phyloP scores from a whole-genome alignment of 441 rosid species.

The Populus trichocarpa region DNA sequence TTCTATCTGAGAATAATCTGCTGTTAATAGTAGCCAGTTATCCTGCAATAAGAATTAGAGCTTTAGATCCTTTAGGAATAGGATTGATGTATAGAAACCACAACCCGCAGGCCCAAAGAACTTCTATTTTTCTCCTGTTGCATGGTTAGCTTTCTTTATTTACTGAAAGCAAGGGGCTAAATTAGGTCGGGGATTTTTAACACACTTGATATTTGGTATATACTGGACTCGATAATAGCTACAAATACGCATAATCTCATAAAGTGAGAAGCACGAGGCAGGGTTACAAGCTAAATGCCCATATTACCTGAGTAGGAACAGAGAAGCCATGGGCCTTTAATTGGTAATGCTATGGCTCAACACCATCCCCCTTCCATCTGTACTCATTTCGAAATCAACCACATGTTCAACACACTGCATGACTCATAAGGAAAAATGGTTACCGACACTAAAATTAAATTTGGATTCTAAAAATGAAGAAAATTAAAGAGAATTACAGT shows the following conservation, averaged over 20 bases:
- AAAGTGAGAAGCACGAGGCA: background rate
- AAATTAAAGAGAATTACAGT: background rate
- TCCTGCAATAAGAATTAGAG: constrained; percentile 54
- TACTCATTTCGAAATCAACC: constrained; percentile 60
- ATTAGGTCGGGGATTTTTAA: background rate
- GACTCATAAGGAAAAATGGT: constrained; percentile 25
- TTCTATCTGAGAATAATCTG: constrained; percentile 99
- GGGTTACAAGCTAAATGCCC: constrained; percentile 8
- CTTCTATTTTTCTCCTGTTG: background rate
- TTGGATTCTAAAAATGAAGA: background rate
- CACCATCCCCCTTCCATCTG: constrained; percentile 40
- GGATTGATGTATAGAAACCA: background rate
- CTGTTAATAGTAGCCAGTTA: constrained; percentile 86
- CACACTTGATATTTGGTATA: background rate
- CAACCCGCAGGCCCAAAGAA: background rate
- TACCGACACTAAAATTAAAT: constrained; percentile 6
- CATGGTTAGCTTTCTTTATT: background rate
- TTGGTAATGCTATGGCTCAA: constrained; percentile 37
- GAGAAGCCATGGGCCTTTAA: constrained; percentile 90
- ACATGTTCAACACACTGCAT: constrained; percentile 93
- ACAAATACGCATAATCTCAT: background rate
- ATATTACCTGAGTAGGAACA: constrained; percentile 84
- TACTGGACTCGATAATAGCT: background rate
- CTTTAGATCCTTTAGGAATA: background rate
- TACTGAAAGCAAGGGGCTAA: background rate